A percentile compares a stretch with the other conserved stretches of the same genome.
These are phyloP conservation scores for Stephania yunnanensis DNA, from an alignment of 164 flowering plant genomes.

Conservation along the genomic window DNA sequence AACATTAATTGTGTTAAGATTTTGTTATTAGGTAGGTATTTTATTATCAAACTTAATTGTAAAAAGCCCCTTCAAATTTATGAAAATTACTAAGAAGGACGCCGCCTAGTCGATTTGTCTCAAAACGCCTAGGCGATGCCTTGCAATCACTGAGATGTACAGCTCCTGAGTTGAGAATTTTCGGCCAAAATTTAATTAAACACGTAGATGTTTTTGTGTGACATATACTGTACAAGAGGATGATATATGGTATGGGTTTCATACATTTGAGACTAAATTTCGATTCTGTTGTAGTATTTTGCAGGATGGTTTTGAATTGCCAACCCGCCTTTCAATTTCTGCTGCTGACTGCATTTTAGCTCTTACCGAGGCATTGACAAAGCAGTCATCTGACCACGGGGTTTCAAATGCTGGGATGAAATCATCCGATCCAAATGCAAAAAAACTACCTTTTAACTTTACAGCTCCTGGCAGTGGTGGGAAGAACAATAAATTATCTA, in stretches of 20 bases:
- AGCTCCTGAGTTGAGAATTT: background rate
- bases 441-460: conserved; percentile 15
- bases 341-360: conserved; percentile 73
- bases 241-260: background rate
- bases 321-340: conserved; percentile 76
- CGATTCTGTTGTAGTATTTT: conserved; percentile 34
- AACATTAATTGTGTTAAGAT: too few relatives aligned
- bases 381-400: conserved; percentile 18
- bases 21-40: too few relatives aligned
- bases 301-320: conserved; percentile 76
- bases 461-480: conserved; percentile 17
- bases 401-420: conserved; percentile 21
- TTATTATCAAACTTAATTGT: too few relatives aligned
- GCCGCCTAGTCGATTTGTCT: too few relatives aligned
- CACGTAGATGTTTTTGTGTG: background rate
- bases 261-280: background rate
- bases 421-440: conserved; percentile 18
- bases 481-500: conserved; percentile 23
- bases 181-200: background rate
- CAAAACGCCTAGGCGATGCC: too few relatives aligned
- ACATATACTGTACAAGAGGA: background rate
- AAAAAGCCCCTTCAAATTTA: too few relatives aligned
- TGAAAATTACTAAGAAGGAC: too few relatives aligned
- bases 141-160: too few relatives aligned
- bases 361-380: conserved; percentile 49